phyloP scores from a whole-genome alignment of 192 early-diverging fungal genomes.

The Backusella psychrophila region DNA sequence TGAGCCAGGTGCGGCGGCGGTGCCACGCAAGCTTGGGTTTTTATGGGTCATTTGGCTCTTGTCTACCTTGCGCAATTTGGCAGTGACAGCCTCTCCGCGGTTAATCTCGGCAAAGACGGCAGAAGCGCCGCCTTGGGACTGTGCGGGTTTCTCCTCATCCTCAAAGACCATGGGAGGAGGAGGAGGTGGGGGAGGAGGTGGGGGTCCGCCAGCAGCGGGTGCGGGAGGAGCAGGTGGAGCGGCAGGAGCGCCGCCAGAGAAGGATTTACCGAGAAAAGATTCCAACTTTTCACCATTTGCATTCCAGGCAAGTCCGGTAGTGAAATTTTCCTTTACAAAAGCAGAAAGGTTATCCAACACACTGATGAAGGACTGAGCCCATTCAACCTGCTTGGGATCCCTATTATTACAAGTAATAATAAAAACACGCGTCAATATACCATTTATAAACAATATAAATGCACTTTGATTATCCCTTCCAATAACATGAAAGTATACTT shows the following conservation, averaged over 20 bases:
- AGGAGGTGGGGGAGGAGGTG: conserved; percentile 53
- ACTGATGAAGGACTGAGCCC: conserved; percentile 70
- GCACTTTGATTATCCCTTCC: neutral
- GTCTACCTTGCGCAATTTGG: conserved; percentile 92
- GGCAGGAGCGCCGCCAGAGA: conserved; percentile 30
- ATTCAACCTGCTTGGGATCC: conserved; percentile 80
- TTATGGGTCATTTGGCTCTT: conserved; percentile 98
- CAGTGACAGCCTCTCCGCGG: conserved; percentile 68
- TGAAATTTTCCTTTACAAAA: conserved; percentile 89
- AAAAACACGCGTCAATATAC: neutral
- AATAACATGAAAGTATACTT: neutral
- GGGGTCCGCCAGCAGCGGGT: conserved; percentile 46
- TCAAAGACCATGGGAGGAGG: conserved; percentile 46
- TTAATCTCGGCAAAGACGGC: conserved; percentile 87
- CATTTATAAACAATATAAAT: neutral
- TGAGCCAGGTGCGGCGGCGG: conserved; percentile 44
- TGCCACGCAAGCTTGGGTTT: conserved; percentile 83
- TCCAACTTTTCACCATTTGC: conserved; percentile 67
- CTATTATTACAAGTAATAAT: conserved; percentile 32
- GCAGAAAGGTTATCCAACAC: conserved; percentile 73
- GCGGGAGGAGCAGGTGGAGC: conserved; percentile 41
- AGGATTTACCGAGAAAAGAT: conserved; percentile 32
- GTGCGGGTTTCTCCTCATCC: conserved; percentile 14
- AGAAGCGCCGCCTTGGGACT: conserved; percentile 40
- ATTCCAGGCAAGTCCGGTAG: conserved; percentile 92